Conservation (phyloP, 306 rosid species). For the Canavalia gladiata region DNA sequence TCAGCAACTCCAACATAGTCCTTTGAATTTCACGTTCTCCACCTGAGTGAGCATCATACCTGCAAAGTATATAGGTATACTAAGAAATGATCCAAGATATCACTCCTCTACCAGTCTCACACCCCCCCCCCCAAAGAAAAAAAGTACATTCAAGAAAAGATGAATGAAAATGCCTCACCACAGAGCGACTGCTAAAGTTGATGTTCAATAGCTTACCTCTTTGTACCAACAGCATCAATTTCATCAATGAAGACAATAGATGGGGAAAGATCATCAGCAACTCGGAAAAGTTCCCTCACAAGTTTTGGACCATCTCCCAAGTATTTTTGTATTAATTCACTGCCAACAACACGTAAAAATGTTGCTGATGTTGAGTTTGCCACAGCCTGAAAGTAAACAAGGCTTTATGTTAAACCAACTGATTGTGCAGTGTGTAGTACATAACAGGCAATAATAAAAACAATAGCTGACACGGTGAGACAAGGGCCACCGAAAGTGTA, state of each 20-base stretch:
- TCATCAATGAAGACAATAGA: conserved; percentile 98
- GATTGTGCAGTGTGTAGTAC: background rate
- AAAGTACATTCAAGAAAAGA: background rate
- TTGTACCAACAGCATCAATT: conserved; percentile 95
- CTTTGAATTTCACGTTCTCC: conserved; percentile 99
- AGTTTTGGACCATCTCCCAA: conserved; percentile 98
- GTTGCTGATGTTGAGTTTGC: conserved; percentile 99
- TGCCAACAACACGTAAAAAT: conserved; percentile 97
- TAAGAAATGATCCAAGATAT: conserved; percentile 16
- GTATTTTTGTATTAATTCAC: conserved; percentile 96
- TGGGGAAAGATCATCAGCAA: conserved; percentile 98
- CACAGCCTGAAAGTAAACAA: conserved; percentile 77
- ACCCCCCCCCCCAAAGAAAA: background rate
- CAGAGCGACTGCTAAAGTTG: conserved; percentile 5
- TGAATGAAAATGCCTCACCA: background rate
- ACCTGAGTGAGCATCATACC: conserved; percentile 99
- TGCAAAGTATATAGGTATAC: conserved; percentile 43
- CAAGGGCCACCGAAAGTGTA: background rate
- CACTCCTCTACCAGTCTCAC: background rate
- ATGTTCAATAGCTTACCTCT: conserved; percentile 67
- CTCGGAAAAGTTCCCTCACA: conserved; percentile 97
- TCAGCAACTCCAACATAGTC: conserved; percentile 93
- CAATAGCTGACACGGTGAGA: background rate
- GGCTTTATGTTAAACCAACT: conserved; percentile 16
- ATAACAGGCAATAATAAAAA: conserved; percentile 1